These are phyloP conservation scores for Carex kokanica DNA, from an alignment of 176 grass and related monocot species.

Conservation along the genomic window DNA sequence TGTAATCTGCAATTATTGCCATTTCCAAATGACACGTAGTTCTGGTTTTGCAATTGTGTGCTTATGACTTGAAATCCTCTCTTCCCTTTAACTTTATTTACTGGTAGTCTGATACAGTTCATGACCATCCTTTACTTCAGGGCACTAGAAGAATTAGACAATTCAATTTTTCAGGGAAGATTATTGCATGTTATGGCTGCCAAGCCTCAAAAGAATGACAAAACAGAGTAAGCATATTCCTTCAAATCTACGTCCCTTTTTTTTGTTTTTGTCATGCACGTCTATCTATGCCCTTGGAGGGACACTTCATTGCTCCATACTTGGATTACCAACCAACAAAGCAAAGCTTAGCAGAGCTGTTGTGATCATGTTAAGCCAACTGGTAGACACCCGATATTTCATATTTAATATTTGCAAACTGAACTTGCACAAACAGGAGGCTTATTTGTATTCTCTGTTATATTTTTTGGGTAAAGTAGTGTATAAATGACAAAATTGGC, in stretches of 20 bases:
- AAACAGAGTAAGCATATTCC: constrained; percentile 56
- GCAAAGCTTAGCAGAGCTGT: neutral
- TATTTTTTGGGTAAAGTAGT: neutral
- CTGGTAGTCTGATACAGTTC: neutral
- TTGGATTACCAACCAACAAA: neutral
- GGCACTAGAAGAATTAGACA: constrained; percentile 91
- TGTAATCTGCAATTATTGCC: neutral
- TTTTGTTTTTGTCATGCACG: constrained; percentile 13
- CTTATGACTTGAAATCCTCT: neutral
- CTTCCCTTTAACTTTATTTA: neutral
- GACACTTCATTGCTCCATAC: neutral
- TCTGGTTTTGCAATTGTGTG: constrained; percentile 3
- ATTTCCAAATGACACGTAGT: neutral
- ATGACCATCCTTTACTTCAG: constrained; percentile 31
- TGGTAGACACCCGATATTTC: neutral
- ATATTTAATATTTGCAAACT: neutral
- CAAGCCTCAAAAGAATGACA: constrained; percentile 70
- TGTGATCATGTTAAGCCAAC: neutral
- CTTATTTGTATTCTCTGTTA: constrained; percentile 1
- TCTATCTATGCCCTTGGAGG: constrained; percentile 11
- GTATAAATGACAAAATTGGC: neutral
- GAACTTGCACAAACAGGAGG: neutral
- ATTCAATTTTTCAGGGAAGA: constrained; percentile 92
- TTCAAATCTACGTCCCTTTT: constrained; percentile 24
- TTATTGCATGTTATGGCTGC: constrained; percentile 76